These are phyloP conservation scores for Rhynchospora breviuscula DNA, from an alignment of 176 grass and related monocot species.

Conservation along the genomic window DNA sequence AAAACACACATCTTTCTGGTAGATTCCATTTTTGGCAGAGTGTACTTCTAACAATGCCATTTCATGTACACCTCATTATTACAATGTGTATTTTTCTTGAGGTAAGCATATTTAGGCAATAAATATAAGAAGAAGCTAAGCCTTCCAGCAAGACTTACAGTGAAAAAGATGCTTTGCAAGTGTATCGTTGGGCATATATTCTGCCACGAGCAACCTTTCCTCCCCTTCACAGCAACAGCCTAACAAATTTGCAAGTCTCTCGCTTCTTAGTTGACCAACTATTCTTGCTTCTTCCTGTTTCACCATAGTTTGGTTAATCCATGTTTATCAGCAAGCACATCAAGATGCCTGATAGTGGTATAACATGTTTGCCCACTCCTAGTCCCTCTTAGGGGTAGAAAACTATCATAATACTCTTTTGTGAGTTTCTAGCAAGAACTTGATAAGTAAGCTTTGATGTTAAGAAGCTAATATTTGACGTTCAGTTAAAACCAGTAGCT, in stretches of 20 bases:
- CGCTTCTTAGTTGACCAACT: conserved; percentile 76
- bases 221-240: conserved; percentile 96
- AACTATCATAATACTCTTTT: not conserved
- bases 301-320: not conserved
- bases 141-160: conserved; percentile 50
- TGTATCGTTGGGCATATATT: conserved; percentile 97
- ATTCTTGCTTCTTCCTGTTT: conserved; percentile 84
- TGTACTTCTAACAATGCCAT: not conserved
- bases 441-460: too few relatives aligned
- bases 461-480: not conserved
- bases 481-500: not conserved
- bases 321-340: not conserved
- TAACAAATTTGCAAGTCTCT: conserved; percentile 82
- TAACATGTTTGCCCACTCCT: not conserved
- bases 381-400: not conserved
- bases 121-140: conserved; percentile 1
- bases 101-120: not conserved
- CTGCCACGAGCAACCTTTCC: conserved; percentile 95
- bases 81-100: not conserved
- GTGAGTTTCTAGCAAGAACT: not conserved
- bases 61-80: not conserved
- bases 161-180: conserved; percentile 97
- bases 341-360: not conserved
- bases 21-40: not conserved
- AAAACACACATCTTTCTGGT: not conserved